Percentiles rank a stretch among this genome's conserved stretches.
Evolutionary conservation across 257 asterid genomes (phyloP).

Genomic region (Echites panduratus): DNA sequence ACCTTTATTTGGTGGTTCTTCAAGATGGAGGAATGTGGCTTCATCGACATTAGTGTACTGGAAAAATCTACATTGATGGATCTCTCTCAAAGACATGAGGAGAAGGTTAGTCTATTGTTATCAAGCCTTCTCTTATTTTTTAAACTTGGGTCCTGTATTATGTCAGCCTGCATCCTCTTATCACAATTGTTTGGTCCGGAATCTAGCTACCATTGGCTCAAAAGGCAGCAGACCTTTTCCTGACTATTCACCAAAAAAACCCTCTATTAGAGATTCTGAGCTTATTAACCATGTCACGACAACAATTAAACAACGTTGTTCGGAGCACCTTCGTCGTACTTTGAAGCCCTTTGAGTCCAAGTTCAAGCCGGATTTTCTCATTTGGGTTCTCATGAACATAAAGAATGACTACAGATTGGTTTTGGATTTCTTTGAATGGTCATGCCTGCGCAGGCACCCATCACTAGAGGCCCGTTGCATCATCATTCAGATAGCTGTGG

Average conservation of each 20-base stretch:
- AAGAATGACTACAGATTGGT: constrained; percentile 60
- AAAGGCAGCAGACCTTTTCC: constrained; percentile 58
- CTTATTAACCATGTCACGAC: constrained; percentile 59
- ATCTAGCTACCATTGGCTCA: constrained; percentile 28
- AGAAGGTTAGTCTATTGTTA: constrained; percentile 39
- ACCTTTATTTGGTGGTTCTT: constrained; percentile 15
- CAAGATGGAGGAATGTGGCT: constrained; percentile 28
- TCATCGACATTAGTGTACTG: constrained; percentile 20
- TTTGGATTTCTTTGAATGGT: constrained; percentile 70
- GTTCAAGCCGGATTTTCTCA: constrained; percentile 70
- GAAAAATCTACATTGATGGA: constrained; percentile 37
- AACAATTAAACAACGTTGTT: constrained; percentile 62
- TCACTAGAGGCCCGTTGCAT: constrained; percentile 84
- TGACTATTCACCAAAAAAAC: constrained; percentile 72
- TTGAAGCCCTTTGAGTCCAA: constrained; percentile 66
- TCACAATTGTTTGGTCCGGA: constrained; percentile 24
- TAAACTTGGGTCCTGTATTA: constrained; percentile 26
- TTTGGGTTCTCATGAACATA: constrained; percentile 84
- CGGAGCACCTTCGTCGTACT: constrained; percentile 49
- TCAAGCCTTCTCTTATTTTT: constrained; percentile 28
- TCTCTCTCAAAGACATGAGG: constrained; percentile 53
- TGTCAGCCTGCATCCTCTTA: constrained; percentile 24
- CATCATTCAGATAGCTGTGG: constrained; percentile 59
- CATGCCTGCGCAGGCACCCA: constrained; percentile 57
- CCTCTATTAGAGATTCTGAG: constrained; percentile 65